Percentiles rank a stretch among this genome's conserved stretches.
These are phyloP conservation scores for Steccherinum ochraceum DNA, from an alignment of 768 basidiomycete genomes.

Conservation along the genomic window DNA sequence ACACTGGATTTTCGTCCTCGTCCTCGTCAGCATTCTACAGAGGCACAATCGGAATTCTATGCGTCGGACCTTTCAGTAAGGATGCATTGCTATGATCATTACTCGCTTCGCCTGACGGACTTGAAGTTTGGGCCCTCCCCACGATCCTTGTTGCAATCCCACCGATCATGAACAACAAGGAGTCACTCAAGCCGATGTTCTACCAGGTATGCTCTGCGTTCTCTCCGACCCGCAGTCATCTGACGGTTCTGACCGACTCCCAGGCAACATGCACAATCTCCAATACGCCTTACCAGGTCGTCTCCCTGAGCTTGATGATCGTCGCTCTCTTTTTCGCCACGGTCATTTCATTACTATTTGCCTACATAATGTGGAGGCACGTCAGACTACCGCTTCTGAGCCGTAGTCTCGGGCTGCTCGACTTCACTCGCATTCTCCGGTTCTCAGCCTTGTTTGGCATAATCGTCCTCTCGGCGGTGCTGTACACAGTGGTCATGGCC, in stretches of 20 bases:
- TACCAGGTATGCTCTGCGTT: neutral
- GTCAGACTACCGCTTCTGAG: slow-evolving; percentile 7
- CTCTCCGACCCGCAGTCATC: neutral
- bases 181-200: slow-evolving; percentile 2
- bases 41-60: slow-evolving; percentile 8
- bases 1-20: neutral
- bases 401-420: slow-evolving; percentile 4
- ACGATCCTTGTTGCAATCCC: slow-evolving; percentile 11
- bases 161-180: neutral
- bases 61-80: slow-evolving; percentile 14
- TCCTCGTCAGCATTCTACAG: slow-evolving; percentile 11
- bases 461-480: slow-evolving; percentile 12
- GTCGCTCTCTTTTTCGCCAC: slow-evolving; percentile 12
- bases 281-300: slow-evolving; percentile 10
- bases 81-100: neutral
- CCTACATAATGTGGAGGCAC: slow-evolving; percentile 9
- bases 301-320: slow-evolving; percentile 12
- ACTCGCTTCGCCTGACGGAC: neutral
- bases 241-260: neutral
- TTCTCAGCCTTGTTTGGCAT: slow-evolving; percentile 14
- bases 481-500: slow-evolving; percentile 14
- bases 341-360: slow-evolving; percentile 8
- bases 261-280: slow-evolving; percentile 15
- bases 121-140: slow-evolving; percentile 16
- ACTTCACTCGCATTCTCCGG: slow-evolving; percentile 12